phyloP scores from a whole-genome alignment of 2,329 filamentous ascomycete genomes.

The Fusarium nygamai region DNA sequence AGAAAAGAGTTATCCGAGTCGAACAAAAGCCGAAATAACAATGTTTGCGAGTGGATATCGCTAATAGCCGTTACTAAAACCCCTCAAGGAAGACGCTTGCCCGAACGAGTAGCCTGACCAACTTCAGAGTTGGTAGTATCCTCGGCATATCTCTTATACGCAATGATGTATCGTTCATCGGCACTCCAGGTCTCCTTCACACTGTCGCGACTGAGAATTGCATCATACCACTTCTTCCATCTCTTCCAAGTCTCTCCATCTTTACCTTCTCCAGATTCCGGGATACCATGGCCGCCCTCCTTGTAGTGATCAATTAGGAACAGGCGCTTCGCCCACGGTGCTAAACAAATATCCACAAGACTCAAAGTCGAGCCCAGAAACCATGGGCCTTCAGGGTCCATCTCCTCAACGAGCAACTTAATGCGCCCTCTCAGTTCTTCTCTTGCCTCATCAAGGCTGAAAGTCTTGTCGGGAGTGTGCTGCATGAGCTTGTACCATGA shows the following conservation, averaged over 20 bases:
- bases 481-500: conserved; percentile 72
- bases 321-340: conserved; percentile 76
- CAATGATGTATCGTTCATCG: conserved; percentile 71
- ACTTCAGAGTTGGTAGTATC: conserved; percentile 71
- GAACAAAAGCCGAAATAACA: background rate
- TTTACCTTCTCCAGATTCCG: conserved; percentile 61
- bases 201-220: conserved; percentile 68
- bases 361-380: conserved; percentile 73
- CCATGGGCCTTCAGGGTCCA: conserved; percentile 67
- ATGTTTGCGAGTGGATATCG: no score
- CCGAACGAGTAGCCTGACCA: conserved; percentile 70
- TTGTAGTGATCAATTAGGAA: conserved; percentile 84
- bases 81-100: conserved; percentile 64
- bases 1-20: background rate
- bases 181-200: conserved; percentile 75
- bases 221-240: conserved; percentile 72
- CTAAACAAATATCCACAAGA: conserved; percentile 75
- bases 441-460: conserved; percentile 63
- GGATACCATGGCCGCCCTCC: conserved; percentile 60
- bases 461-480: conserved; percentile 60
- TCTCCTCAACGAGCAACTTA: conserved; percentile 69
- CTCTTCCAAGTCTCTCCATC: conserved; percentile 72
- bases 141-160: conserved; percentile 75
- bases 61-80: background rate
- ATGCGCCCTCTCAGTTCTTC: conserved; percentile 67